Base-by-base conservation (phyloP, 805 yeast genomes). In the Candida quercuum region DNA sequence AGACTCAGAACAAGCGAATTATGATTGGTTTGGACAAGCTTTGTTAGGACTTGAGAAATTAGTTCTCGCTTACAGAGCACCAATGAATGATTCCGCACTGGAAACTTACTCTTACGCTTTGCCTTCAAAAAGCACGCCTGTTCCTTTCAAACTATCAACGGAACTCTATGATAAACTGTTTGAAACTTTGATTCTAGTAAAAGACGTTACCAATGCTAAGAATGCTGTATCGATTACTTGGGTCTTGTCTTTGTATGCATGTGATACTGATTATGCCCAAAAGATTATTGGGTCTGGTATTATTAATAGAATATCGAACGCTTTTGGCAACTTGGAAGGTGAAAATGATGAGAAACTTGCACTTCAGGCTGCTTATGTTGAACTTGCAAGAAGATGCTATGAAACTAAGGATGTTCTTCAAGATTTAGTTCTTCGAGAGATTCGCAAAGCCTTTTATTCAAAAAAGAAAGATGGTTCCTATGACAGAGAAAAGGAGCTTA, bases 321-420 rank as follows among this genome's bases (percentile, higher is more conserved):
- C 70, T 7, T 63, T 78, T 26, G 52, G 54, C 10, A 35, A 43
- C 3, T 60, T 64, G 52, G 32, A 32, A 29, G 27, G 27, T 6
- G 64, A 67, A 6, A 40, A 56, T 32, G 58, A 67, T 6, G 67
- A 66, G 14, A 61, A 58, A 32, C 59, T 64, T 2, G 57, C 59
- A 41, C 40, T 78, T 2, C 78, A 76, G 41, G 61, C 69, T 6
- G 56, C 75, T 1, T 63, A 79, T 16, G 65, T 77, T 1, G 63
- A 76, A 11, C 61, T 87, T 24, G 56, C 81, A 2, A 72, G 96
- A 53, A 67, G 83, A 31, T 79, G 88, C 40, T 76, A 81, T 54
- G 97, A 88, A 56, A 72, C 76, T 3, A 55, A 63, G 0, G 69
- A 66, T 0, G 60, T 74, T 11, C 61, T 86, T 5, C 63, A 66